These are phyloP conservation scores for Schoenoplectus triqueter DNA, from an alignment of 202 grass and related monocot species.

Conservation along the genomic window DNA sequence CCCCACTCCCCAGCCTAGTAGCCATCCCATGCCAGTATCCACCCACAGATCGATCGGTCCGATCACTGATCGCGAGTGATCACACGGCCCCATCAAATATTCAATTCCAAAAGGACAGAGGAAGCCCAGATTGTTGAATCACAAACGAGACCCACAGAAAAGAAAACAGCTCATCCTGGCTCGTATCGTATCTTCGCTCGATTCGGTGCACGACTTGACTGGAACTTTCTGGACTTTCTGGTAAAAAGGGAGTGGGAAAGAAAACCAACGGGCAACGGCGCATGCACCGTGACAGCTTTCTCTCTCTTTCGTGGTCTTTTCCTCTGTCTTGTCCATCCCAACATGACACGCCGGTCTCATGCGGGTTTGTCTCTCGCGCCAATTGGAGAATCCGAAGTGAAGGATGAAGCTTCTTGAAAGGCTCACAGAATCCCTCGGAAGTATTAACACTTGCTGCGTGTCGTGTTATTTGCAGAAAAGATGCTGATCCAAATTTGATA, in stretches of 20 bases:
- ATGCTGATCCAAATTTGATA: background rate
- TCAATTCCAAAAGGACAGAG: too few relatives aligned
- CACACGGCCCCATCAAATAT: too few relatives aligned
- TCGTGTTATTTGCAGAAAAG: background rate
- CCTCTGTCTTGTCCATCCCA: background rate
- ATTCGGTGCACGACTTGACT: slow-evolving; percentile 5
- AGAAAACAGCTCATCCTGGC: too few relatives aligned
- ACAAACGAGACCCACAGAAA: too few relatives aligned
- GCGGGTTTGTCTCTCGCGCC: background rate
- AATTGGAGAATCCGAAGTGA: background rate
- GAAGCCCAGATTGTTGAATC: too few relatives aligned
- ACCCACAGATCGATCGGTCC: too few relatives aligned
- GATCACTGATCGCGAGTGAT: too few relatives aligned
- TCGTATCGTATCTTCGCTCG: background rate
- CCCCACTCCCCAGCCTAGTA: too few relatives aligned
- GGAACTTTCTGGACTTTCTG: background rate
- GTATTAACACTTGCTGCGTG: background rate
- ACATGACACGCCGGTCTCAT: background rate
- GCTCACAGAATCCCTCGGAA: background rate
- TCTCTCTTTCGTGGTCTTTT: background rate
- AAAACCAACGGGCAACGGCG: background rate
- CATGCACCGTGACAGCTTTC: background rate
- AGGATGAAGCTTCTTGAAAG: background rate
- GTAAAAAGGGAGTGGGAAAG: too few relatives aligned
- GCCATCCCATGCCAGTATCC: too few relatives aligned